phyloP scores from a whole-genome alignment of 495 filamentous ascomycete species.

The Glutinoglossum americanum region DNA sequence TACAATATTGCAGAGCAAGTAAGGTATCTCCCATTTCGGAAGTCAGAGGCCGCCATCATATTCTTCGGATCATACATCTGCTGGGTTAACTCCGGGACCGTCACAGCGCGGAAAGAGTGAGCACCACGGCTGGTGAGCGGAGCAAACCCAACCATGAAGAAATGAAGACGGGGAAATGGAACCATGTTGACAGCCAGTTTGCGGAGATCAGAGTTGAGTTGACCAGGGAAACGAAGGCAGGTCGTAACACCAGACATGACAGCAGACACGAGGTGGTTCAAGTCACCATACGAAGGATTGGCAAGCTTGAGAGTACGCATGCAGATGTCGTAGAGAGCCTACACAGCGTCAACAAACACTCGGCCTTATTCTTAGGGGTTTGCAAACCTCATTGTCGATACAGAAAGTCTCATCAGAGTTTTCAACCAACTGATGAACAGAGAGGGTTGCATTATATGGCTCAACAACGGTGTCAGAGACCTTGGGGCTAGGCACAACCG shows the following conservation, averaged over 20 bases:
- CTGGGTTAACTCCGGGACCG: constrained; percentile 96
- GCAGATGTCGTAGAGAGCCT: constrained; percentile 99
- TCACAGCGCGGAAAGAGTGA: constrained; percentile 89
- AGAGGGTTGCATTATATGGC: constrained; percentile 99
- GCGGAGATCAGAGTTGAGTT: constrained; percentile 99
- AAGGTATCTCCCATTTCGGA: constrained; percentile 98
- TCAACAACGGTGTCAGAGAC: constrained; percentile 99
- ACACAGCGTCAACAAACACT: constrained; percentile 10
- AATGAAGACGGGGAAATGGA: constrained; percentile 99
- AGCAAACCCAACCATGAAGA: constrained; percentile 99
- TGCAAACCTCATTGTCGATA: constrained; percentile 92
- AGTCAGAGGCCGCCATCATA: constrained; percentile 99
- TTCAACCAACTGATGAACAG: constrained; percentile 97
- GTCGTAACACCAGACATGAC: constrained; percentile 99
- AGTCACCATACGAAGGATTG: constrained; percentile 94
- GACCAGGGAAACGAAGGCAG: constrained; percentile 95
- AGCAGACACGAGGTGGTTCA: constrained; percentile 98
- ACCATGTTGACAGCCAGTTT: constrained; percentile 99
- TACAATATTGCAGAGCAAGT: constrained; percentile 97
- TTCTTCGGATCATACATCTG: constrained; percentile 99
- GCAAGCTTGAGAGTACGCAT: constrained; percentile 98
- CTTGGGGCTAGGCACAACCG: constrained; percentile 97
- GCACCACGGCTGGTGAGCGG: constrained; percentile 92
- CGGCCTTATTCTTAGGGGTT: neutral
- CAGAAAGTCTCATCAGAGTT: constrained; percentile 99